Evolutionary conservation across 2,329 filamentous ascomycete genomes (phyloP), one percentile per base, ranked within the genome.

Genomic region (Furcasterigmium furcatum): DNA sequence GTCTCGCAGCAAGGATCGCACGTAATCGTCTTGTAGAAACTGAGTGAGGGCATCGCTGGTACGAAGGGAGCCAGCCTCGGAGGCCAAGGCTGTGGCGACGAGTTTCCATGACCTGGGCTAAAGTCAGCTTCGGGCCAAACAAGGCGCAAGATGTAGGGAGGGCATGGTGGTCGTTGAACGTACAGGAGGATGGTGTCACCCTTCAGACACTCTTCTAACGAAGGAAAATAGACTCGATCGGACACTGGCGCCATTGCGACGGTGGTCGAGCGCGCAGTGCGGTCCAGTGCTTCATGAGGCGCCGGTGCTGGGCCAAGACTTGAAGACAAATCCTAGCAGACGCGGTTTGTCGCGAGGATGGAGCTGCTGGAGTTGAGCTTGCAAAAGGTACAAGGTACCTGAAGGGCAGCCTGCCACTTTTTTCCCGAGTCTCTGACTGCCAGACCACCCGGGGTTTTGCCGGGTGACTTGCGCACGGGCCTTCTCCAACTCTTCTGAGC

Each of bases 131-230:
- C 20, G n/a, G 20, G 5, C 5, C 45, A 43, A 34, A 48, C 46
- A 46, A 34, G 47, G 42, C 42, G 43, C 25, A 41, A n/a, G 20
- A 41, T 40, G 35, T 29, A 40, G 36, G 29, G 35, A 14, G 30
- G 32, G 41, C 38, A 40, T 43, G 21, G 46, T 41, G 41, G n/a
- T n/a, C 38, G 12, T 9, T 13, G 16, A 51, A 76, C 84, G 64
- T 77, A 95, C 87, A 96, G 78, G 59, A 96, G 76, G 62, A 86
- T 79, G 59, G 80, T 80, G 65, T 92, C 84, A 70, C 89, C 88
- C 58, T 81, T 85, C 60, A 97, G 78, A 71, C 89, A 95, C 63
- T 87, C 84, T 68, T 90, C 87, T 67, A 96, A 77, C 61, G 90
- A 82, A 61, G 91, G 89, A 60, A 95, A 87, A 71, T 91, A 94